Percentiles rank a stretch among this genome's conserved stretches.
Conservation (phyloP, 371 early-diverging fungal genomes). For the Entomophthora muscae region DNA sequence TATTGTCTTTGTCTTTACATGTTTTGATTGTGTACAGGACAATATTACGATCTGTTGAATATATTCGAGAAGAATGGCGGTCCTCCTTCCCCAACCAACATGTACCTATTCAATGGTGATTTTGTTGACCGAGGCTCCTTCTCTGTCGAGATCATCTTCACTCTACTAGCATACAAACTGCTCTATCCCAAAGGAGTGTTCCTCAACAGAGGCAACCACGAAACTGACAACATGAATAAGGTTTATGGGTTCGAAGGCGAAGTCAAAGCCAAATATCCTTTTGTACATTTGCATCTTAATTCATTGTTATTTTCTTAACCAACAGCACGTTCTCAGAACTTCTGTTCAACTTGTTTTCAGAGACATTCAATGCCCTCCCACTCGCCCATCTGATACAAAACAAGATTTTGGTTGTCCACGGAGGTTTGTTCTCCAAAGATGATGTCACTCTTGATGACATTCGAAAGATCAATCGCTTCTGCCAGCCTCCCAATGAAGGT, state of each 20-base stretch:
- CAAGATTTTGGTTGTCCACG: slow-evolving; percentile 94
- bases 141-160: slow-evolving; percentile 91
- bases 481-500: slow-evolving; percentile 38
- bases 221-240: slow-evolving; percentile 95
- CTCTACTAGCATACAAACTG: slow-evolving; percentile 83
- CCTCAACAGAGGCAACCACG: slow-evolving; percentile 97
- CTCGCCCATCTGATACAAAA: slow-evolving; percentile 79
- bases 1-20: too few relatives aligned
- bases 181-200: slow-evolving; percentile 75
- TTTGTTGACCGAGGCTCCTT: slow-evolving; percentile 99
- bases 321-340: slow-evolving; percentile 39
- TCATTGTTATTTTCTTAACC: background rate
- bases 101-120: slow-evolving; percentile 94
- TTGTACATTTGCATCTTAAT: background rate
- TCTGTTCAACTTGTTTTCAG: slow-evolving; percentile 83
- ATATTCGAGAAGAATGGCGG: slow-evolving; percentile 81
- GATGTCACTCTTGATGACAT: slow-evolving; percentile 86
- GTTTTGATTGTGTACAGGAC: too few relatives aligned
- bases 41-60: slow-evolving; percentile 93
- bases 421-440: slow-evolving; percentile 87
- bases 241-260: slow-evolving; percentile 98
- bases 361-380: slow-evolving; percentile 91
- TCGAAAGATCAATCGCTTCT: slow-evolving; percentile 69
- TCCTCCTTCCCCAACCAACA: slow-evolving; percentile 52
- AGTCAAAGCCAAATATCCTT: slow-evolving; percentile 57